A percentile compares a stretch with the other conserved stretches of the same genome.
phyloP scores from a whole-genome alignment of 495 filamentous ascomycete genomes.

The Articulospora tetracladia region DNA sequence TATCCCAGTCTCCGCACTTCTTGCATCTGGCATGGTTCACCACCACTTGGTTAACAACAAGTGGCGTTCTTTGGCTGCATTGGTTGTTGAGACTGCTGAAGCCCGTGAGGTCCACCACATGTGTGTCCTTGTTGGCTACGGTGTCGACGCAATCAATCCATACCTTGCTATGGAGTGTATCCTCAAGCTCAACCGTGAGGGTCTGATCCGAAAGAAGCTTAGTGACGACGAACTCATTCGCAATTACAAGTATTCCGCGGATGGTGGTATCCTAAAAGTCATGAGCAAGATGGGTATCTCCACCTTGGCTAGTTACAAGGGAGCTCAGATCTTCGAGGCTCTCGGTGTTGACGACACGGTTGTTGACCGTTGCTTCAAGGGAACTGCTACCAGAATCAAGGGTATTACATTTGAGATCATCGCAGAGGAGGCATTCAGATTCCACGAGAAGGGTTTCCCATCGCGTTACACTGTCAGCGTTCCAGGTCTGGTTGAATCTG shows the following conservation, averaged over 20 bases:
- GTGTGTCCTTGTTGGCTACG: conserved; percentile 95
- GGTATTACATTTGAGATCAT: conserved; percentile 95
- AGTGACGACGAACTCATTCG: conserved; percentile 80
- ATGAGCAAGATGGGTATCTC: conserved; percentile 99
- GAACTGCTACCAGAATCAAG: conserved; percentile 93
- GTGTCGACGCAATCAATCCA: conserved; percentile 93
- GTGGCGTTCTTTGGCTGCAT: conserved; percentile 85
- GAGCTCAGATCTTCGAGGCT: conserved; percentile 99
- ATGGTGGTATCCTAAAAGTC: conserved; percentile 97
- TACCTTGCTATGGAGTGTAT: conserved; percentile 98
- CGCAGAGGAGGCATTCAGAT: conserved; percentile 92
- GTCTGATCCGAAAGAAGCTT: conserved; percentile 86
- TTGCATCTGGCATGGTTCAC: conserved; percentile 94
- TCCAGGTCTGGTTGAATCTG: conserved; percentile 85
- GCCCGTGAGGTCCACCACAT: conserved; percentile 98
- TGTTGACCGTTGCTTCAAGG: conserved; percentile 94
- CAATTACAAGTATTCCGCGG: conserved; percentile 98
- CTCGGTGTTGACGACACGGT: conserved; percentile 93
- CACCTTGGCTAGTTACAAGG: conserved; percentile 96
- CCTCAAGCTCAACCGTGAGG: conserved; percentile 96
- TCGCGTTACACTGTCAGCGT: conserved; percentile 75
- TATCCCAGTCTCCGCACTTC: conserved; percentile 80
- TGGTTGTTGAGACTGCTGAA: conserved; percentile 93
- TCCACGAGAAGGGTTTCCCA: conserved; percentile 95
- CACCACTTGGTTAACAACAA: conserved; percentile 97